Conservation (phyloP, 805 yeast species). For the Scheffersomyces stipitis region DNA sequence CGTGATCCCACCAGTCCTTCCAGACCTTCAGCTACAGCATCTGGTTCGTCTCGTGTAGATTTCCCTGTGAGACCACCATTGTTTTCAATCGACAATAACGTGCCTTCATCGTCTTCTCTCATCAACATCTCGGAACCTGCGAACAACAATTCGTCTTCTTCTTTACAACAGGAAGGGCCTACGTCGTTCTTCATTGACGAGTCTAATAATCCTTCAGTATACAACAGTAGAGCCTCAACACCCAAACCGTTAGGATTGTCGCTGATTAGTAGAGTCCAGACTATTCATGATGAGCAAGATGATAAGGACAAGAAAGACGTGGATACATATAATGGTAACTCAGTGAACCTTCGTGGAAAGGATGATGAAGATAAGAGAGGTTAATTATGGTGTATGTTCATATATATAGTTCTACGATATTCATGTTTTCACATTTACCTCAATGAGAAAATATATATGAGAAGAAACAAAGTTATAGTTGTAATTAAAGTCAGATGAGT, state of each 20-base stretch:
- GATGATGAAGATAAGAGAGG: conserved; percentile 15
- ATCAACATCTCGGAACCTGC: neutral
- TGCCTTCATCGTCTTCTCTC: neutral
- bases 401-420: no score
- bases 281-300: conserved; percentile 18
- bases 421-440: no score
- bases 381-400: no score
- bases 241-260: neutral
- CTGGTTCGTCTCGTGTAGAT: neutral
- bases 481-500: no score
- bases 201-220: neutral
- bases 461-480: no score
- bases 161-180: neutral
- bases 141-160: neutral
- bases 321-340: conserved; percentile 59
- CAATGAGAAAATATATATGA: no score
- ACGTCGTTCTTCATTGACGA: neutral
- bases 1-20: neutral
- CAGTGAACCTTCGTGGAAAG: conserved; percentile 52
- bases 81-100: conserved; percentile 3
- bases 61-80: conserved; percentile 1
- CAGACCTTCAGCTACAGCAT: neutral
- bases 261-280: conserved; percentile 4
- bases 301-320: conserved; percentile 29
- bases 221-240: neutral